Base-by-base conservation (phyloP, 2,329 filamentous ascomycete species). In the Fusarium sp. region DNA sequence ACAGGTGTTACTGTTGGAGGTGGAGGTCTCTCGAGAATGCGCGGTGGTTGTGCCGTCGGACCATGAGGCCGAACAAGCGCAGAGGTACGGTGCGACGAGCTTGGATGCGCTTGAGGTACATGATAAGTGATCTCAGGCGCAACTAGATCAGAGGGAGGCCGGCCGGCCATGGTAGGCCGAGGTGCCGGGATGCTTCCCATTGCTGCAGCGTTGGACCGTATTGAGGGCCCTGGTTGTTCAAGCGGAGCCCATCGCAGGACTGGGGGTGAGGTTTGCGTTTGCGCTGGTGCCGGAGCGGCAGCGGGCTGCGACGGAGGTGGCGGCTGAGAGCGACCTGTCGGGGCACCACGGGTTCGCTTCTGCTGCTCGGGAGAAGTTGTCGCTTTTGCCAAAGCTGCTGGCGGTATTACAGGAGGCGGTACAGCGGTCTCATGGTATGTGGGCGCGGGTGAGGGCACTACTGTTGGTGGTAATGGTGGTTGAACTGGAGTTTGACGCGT, bases 81-180 rank as follows among this genome's bases (percentile, higher is more conserved):
- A 7, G 79, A 78, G 6, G 68, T 67, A 23, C 68, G 65, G 16
- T 66, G 71, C 60, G 71, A 46, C 65, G 73, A 68, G 66, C 60
- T 57, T 62, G 71, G 13, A 52, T 77, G 74, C 30, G 77, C 71
- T 18, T 82, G 80, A 15, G 80, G 78, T 3, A 79, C 77, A 56
- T 82, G 81, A 60, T 83, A 82, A 34, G 79, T 79, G 54, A 81
- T 81, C 60, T 83, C 79, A n/a, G 81, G 81, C 13, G 80, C 78
- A 63, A 82, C 79, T 15, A 82, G 72, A 62, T 79, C 76, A 15
- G 80, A 78, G 8, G 76, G 76, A 5, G 79, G 78, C 27, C 75
- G 57, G 46, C 71, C 64, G 46, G 63, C 53, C 18, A 50, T 52
- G 15, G 48, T 44, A 34, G 60, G 48, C 18, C 63, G 60, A 56